These are phyloP conservation scores for Drosera capensis DNA, from an alignment of 148 eudicot genomes.

Conservation along the genomic window DNA sequence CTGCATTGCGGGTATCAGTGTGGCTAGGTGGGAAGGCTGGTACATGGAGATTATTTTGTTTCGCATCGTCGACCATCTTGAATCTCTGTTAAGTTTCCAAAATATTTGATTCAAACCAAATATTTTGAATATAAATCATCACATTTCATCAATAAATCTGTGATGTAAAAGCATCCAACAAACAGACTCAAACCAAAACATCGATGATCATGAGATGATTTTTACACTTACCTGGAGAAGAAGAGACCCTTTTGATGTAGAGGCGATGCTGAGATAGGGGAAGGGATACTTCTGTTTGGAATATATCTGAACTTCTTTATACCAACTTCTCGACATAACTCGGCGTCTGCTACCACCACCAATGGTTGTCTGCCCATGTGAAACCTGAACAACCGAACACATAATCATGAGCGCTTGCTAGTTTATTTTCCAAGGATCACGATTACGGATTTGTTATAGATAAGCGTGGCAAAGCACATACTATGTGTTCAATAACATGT, in stretches of 20 bases:
- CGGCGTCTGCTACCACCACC: conserved; percentile 80
- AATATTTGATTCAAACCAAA: background rate
- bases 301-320: conserved; percentile 69
- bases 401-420: background rate
- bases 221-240: conserved; percentile 88
- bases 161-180: background rate
- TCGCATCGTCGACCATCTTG: conserved; percentile 84
- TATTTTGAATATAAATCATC: background rate
- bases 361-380: conserved; percentile 87
- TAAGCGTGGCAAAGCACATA: no score
- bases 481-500: no score
- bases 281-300: conserved; percentile 81
- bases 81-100: conserved; percentile 31
- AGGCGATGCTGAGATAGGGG: conserved; percentile 77
- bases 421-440: background rate
- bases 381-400: conserved; percentile 37
- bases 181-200: no score
- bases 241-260: conserved; percentile 88
- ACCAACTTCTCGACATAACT: conserved; percentile 80
- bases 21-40: conserved; percentile 86
- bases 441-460: no score
- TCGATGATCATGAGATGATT: no score
- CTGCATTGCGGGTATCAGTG: conserved; percentile 73
- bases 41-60: conserved; percentile 74
- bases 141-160: background rate